Base-by-base conservation (phyloP, 1,139 yeast species). In the Sugiyamaella pinicola region DNA sequence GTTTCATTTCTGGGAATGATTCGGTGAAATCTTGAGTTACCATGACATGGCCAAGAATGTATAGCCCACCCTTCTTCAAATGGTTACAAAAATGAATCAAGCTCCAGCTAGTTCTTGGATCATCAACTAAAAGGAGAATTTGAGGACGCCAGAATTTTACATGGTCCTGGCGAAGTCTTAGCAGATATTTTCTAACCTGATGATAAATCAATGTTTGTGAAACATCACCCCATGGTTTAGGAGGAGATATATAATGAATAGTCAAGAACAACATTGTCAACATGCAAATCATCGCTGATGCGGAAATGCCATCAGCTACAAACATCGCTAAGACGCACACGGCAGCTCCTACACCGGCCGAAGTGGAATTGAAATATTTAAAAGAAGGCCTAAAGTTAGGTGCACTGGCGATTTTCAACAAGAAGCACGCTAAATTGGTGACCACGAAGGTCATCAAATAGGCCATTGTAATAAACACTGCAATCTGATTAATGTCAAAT, bases 111-210 rank as follows among this genome's bases (percentile, higher is more conserved):
- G 95, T 82, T 55, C 96, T 73, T 0, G 99, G 98, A 62, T 89
- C 87, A 64, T 93, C 98, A 44, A 91, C 93, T 33, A 93, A 73
- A 31, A 93, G 70, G 54, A 93, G 73, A 34, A 93, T 86, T 68
- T 93, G 99, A 0, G 99, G 99, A 60, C 99, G 78, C 99, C 99
- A 93, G 66, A 89, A 91, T 69, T 93, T 93, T 48, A 93, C 96
- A 67, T 93, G 95, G 64, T 93, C 96, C 60, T 89, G 88, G 56
- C 89, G 81, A 44, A 93, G 75, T 51, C 96, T 76, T 51, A 90
- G 73, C 44, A 93, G 74, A 65, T 93, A 93, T 66, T 93, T 93
- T 58, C 99, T 76, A 3, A 93, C 98, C 69, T 93, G 99, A 66
- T 93, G 99, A 69, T 93, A 93, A 51, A 93, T 91, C 58, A 93